Evolutionary conservation across 805 yeast genomes (phyloP).

Genomic region (Lipomyces yamadae): DNA sequence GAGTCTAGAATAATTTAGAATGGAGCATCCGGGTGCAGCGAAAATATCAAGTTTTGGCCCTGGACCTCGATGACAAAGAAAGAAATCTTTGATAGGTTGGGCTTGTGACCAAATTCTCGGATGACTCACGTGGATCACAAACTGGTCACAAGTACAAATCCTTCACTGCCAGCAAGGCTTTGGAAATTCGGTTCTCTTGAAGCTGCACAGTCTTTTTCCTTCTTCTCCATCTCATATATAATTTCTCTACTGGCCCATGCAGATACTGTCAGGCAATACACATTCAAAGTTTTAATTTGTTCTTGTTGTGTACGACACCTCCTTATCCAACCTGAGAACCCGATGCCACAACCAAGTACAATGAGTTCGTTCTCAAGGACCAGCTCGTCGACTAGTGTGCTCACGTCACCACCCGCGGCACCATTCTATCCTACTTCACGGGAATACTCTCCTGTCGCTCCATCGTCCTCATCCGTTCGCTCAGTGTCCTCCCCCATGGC

Average conservation of each 20-base stretch:
- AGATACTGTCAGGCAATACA: neutral
- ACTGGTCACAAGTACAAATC: no score
- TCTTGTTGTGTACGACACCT: neutral
- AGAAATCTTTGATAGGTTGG: no score
- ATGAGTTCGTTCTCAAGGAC: constrained; percentile 6
- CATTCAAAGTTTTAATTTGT: neutral
- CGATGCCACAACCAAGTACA: neutral
- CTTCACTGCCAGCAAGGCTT: neutral
- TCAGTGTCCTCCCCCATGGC: neutral
- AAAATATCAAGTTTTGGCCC: no score
- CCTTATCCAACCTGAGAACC: neutral
- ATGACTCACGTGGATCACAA: no score
- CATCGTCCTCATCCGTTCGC: neutral
- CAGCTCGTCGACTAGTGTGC: constrained; percentile 10
- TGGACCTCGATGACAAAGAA: no score
- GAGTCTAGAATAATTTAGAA: no score
- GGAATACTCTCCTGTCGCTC: constrained; percentile 3
- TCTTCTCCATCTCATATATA: neutral
- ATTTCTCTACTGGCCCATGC: neutral
- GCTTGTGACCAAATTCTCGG: no score
- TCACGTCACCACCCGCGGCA: constrained; percentile 2
- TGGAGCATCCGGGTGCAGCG: no score
- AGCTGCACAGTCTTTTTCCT: neutral
- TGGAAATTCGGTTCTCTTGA: neutral
- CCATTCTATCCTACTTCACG: constrained; percentile 1